A percentile compares a stretch with the other conserved stretches of the same genome.
phyloP scores from a whole-genome alignment of 306 rosid genomes.

The Luffa aegyptiaca region DNA sequence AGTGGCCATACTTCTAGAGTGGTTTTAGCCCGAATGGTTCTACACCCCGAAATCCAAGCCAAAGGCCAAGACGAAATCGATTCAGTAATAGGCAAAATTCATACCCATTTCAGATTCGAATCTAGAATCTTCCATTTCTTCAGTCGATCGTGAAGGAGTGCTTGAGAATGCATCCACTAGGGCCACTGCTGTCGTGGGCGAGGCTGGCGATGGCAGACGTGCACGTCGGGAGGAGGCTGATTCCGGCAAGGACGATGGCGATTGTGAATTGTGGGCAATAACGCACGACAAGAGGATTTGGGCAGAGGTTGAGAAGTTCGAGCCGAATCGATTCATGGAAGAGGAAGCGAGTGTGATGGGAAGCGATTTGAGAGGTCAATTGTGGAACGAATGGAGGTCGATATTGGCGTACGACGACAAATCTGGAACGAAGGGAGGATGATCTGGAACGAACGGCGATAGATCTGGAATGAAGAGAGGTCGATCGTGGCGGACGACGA shows the following conservation, averaged over 20 bases:
- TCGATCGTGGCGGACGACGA: too few species aligned
- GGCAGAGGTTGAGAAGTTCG: slow-evolving; percentile 21
- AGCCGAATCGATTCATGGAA: slow-evolving; percentile 28
- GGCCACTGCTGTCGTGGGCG: slow-evolving; percentile 44
- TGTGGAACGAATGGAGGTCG: too few species aligned
- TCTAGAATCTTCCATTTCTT: slow-evolving; percentile 25
- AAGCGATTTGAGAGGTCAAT: slow-evolving; percentile 11
- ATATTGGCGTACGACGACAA: too few species aligned
- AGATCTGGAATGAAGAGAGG: too few species aligned
- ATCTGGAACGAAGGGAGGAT: too few species aligned
- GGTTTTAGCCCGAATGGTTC: slow-evolving; percentile 31
- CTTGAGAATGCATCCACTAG: slow-evolving; percentile 38
- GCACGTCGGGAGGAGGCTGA: slow-evolving; percentile 2
- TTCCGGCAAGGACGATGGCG: slow-evolving; percentile 33
- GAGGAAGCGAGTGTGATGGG: slow-evolving; percentile 22
- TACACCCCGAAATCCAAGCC: slow-evolving; percentile 29
- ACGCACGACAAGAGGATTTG: slow-evolving; percentile 27
- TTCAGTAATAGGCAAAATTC: neutral
- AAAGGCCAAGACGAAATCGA: slow-evolving; percentile 26
- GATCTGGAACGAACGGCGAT: too few species aligned
- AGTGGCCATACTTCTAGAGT: slow-evolving; percentile 28
- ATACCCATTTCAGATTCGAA: slow-evolving; percentile 18
- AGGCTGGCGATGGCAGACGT: slow-evolving; percentile 27
- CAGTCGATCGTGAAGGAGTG: slow-evolving; percentile 34
- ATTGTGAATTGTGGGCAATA: slow-evolving; percentile 49